phyloP scores from a whole-genome alignment of 495 filamentous ascomycete genomes.

The Lineolata rhizophorae region DNA sequence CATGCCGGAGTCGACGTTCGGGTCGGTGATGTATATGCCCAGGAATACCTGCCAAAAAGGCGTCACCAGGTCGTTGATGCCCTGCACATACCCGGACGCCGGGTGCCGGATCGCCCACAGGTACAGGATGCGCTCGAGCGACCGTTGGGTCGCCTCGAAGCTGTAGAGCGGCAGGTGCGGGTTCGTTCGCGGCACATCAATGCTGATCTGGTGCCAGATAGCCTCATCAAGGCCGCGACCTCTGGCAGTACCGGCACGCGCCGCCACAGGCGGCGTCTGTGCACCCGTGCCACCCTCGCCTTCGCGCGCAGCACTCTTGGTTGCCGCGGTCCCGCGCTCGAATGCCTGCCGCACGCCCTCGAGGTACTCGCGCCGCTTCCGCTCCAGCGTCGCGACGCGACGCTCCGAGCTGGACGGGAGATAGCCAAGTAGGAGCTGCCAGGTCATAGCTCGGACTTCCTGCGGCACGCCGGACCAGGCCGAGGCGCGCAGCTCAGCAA shows the following conservation, averaged over 20 bases:
- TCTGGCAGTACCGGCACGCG: conserved; percentile 22
- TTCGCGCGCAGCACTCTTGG: conserved; percentile 12
- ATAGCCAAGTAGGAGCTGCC: conserved; percentile 90
- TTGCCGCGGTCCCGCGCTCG: conserved; percentile 36
- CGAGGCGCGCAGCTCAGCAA: conserved; percentile 59
- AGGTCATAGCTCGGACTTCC: conserved; percentile 92
- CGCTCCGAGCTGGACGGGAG: conserved; percentile 85
- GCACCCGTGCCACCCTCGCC: conserved; percentile 6
- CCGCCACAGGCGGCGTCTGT: conserved; percentile 5
- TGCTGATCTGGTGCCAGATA: conserved; percentile 97
- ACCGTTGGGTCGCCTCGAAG: conserved; percentile 89
- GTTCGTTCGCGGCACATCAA: conserved; percentile 92
- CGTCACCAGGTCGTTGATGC: conserved; percentile 93
- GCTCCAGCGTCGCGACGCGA: conserved; percentile 70
- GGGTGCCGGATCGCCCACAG: conserved; percentile 96
- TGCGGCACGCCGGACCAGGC: conserved; percentile 89
- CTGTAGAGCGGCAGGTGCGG: conserved; percentile 86
- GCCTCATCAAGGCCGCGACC: conserved; percentile 73
- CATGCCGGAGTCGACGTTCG: conserved; percentile 84
- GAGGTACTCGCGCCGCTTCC: conserved; percentile 91
- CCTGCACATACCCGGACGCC: conserved; percentile 92
- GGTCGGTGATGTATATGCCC: conserved; percentile 77
- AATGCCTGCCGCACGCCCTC: conserved; percentile 93
- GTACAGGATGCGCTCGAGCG: conserved; percentile 83
- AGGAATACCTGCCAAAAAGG: conserved; percentile 97